Evolutionary conservation across 495 filamentous ascomycete species (phyloP).

Genomic region (Saxophila tyrrhenica): DNA sequence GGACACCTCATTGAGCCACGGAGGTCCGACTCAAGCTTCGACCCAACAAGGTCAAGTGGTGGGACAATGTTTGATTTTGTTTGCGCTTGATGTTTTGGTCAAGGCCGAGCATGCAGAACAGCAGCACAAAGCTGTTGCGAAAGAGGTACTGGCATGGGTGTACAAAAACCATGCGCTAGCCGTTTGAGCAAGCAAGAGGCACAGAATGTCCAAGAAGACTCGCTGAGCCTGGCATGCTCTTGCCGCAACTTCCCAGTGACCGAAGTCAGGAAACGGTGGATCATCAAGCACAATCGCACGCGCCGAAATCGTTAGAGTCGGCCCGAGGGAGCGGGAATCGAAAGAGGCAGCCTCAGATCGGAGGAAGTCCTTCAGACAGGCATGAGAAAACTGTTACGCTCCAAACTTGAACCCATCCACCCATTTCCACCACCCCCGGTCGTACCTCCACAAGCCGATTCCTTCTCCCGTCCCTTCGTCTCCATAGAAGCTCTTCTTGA

Average conservation of each 20-base stretch:
- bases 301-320: too few relatives aligned
- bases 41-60: neutral
- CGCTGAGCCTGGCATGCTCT: too few relatives aligned
- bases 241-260: too few relatives aligned
- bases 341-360: too few relatives aligned
- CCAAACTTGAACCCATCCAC: slow-evolving; percentile 8
- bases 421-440: slow-evolving; percentile 22
- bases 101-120: neutral
- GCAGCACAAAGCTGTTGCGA: neutral
- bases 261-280: too few relatives aligned
- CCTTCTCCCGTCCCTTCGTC: slow-evolving; percentile 19
- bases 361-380: too few relatives aligned
- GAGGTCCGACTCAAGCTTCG: neutral
- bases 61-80: neutral
- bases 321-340: too few relatives aligned
- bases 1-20: neutral
- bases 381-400: too few relatives aligned
- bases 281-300: too few relatives aligned
- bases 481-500: neutral
- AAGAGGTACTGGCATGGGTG: neutral
- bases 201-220: too few relatives aligned
- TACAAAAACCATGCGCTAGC: too few relatives aligned
- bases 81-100: neutral
- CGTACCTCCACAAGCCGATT: slow-evolving; percentile 23
- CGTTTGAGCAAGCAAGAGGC: too few relatives aligned